Evolutionary conservation across 2,329 filamentous ascomycete genomes (phyloP).

Genomic region (Epicoccum sorghinum): DNA sequence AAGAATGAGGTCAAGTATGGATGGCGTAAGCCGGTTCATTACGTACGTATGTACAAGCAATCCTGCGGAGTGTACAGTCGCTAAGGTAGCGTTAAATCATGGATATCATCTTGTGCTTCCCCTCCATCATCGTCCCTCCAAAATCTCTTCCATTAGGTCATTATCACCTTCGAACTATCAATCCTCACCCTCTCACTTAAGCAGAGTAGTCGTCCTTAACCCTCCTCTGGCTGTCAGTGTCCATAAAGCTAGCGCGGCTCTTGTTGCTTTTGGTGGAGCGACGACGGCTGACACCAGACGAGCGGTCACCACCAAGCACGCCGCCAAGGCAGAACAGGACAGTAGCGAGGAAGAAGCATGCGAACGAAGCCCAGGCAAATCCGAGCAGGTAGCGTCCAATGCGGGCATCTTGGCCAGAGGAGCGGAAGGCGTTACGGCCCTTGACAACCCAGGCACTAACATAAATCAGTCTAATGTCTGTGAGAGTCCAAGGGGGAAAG

Average conservation of each 20-base stretch:
- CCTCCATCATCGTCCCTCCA: neutral
- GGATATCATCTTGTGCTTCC: slow-evolving; percentile 26
- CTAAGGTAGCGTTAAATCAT: slow-evolving; percentile 20
- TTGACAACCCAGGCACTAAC: slow-evolving; percentile 69
- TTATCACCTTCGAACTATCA: neutral
- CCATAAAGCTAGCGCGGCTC: slow-evolving; percentile 60
- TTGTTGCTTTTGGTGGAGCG: slow-evolving; percentile 54
- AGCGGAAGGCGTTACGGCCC: slow-evolving; percentile 70
- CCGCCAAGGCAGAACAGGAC: slow-evolving; percentile 71
- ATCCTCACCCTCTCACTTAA: slow-evolving; percentile 40
- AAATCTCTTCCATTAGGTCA: neutral
- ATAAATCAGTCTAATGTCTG: slow-evolving; percentile 11
- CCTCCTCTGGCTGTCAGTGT: slow-evolving; percentile 62
- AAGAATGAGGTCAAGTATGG: neutral
- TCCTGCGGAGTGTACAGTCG: slow-evolving; percentile 1
- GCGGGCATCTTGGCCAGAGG: slow-evolving; percentile 60
- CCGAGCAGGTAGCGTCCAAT: slow-evolving; percentile 74
- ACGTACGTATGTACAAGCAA: slow-evolving; percentile 1
- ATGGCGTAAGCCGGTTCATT: neutral
- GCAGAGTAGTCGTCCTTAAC: slow-evolving; percentile 73
- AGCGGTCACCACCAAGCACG: slow-evolving; percentile 54
- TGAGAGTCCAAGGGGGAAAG: neutral
- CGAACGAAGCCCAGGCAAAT: slow-evolving; percentile 77
- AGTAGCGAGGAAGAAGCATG: slow-evolving; percentile 68
- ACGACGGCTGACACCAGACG: slow-evolving; percentile 49